Evolutionary conservation across 2,329 filamentous ascomycete genomes (phyloP).

Genomic region (Clonostachys chloroleuca): DNA sequence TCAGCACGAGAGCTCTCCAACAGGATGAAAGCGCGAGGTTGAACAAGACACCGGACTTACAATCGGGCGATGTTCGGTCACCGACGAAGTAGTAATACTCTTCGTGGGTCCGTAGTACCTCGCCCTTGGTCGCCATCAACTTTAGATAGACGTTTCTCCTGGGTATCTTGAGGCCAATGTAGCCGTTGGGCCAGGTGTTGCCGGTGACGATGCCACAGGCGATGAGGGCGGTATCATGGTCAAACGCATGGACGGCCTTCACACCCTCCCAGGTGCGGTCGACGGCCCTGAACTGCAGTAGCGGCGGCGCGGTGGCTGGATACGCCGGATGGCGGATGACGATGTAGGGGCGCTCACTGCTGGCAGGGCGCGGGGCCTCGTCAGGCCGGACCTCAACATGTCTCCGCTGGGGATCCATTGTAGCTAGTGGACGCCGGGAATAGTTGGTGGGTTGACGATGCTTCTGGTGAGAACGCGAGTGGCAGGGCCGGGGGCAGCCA

Average conservation of each 20-base stretch:
- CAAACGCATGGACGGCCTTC: background rate
- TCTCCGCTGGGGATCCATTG: too few relatives aligned
- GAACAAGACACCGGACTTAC: background rate
- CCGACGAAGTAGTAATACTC: slow-evolving; percentile 1
- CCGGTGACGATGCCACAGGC: slow-evolving; percentile 1
- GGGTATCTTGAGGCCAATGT: background rate
- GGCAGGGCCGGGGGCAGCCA: too few relatives aligned
- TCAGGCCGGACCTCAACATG: too few relatives aligned
- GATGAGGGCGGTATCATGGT: slow-evolving; percentile 1
- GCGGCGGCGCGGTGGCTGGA: background rate
- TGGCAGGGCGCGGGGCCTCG: too few relatives aligned
- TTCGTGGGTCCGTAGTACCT: background rate
- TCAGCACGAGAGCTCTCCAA: background rate
- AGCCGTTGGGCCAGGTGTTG: slow-evolving; percentile 1
- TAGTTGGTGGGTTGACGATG: too few relatives aligned
- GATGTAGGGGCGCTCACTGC: background rate
- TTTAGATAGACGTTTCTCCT: too few relatives aligned
- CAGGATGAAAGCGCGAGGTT: too few relatives aligned
- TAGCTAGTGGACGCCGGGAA: too few relatives aligned
- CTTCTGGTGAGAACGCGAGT: too few relatives aligned
- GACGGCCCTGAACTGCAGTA: background rate
- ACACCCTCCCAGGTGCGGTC: background rate
- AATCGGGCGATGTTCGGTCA: background rate
- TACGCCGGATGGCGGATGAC: slow-evolving; percentile 1
- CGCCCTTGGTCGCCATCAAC: too few relatives aligned